Evolutionary conservation across 106 monocot species (phyloP), one percentile per base, ranked within the genome.

Genomic region (Phalaenopsis equestris): DNA sequence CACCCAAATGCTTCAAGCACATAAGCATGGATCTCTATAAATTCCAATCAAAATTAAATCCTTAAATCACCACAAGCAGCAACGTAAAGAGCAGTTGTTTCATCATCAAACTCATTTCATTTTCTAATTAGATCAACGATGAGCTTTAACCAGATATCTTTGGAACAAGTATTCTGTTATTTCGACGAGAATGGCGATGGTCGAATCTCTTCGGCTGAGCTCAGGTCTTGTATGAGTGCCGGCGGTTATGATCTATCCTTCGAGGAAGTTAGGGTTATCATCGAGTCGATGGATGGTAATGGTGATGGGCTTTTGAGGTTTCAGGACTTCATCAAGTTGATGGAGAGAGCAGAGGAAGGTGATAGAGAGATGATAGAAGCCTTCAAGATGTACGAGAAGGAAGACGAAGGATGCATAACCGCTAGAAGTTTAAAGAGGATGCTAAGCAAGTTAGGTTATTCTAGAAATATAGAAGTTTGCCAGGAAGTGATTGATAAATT

Each of bases 151-250:
- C 58, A 58, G 19, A 18, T 18, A 58, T 17, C 58, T 58, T 19
- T 73, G 18, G 70, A 72, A 17, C 15, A 72, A 11, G 11, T 80
- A 37, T 86, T 89, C 76, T 56, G 12, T 2, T 80, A 55, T 57
- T 82, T 89, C 76, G 89, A 89, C 19, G 84, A 84, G 38, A 77
- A 89, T 76, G 79, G 79, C 17, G 86, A 89, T 10, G 89, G 89
- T 6, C 84, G 80, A 81, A 89, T 89, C 58, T 89, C 89, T 14
- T 82, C 89, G 0, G 23, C 75, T 1, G 89, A 89, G 84, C 82
- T 89, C 61, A 72, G 80, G 16, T 56, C 57, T 19, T 76, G 84
- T 65, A 84, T 84, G 89, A 80, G 8, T 4, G 45, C 43, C 6
- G 42, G 19, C 8, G 73, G 77, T 5, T 86, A 82, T 42, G 86